Evolutionary conservation across 1,139 yeast species (phyloP), one percentile per base, ranked within the genome.

Genomic region (Saccharomyces hybrid): DNA sequence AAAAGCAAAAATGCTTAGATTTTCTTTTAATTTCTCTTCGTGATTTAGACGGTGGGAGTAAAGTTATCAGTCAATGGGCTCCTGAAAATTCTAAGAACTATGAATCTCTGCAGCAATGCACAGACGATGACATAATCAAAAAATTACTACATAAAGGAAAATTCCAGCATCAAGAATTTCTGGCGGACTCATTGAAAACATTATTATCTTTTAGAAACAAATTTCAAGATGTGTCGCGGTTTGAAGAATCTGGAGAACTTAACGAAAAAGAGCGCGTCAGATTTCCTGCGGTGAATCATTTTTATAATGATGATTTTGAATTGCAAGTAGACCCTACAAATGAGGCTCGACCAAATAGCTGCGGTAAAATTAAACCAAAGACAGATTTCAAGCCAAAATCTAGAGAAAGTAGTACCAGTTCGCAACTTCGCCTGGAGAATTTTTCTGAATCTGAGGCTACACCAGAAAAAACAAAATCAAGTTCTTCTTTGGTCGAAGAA

Each of bases 11-110:
- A 16, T 38, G 44, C 11, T 3, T 38, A 7, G 44, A 38, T 19
- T 38, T 16, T 38, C 44, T 38, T 6, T 19, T 38, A 8, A 38
- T 25, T 6, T 38, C 62, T 3, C 50, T 67, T 5, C 58, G 58
- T 2, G 65, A 64, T 13, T 46, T 67, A 29, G 68, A 68, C 29
- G 69, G 63, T 0, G 51, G 44, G 11, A 38, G 50, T 2, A 57
- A 56, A 16, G 48, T 65, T 1, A 55, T 69, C 5, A 51, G 59
- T 0, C 63, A 60, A 56, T 67, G 70, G 70, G 70, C 67, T 3
- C 70, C 72, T 2, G 53, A 51, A 5, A 62, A 63, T 13, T 68
- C 71, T 0, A 32, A 56, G 5, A 66, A 68, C 53, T 51, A 59
- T 5, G 48, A 56, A 19, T 42, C 49, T 0, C 38, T 66, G 11